These are phyloP conservation scores for Fraxinus pennsylvanica DNA, from an alignment of 257 asterid genomes.

Conservation along the genomic window DNA sequence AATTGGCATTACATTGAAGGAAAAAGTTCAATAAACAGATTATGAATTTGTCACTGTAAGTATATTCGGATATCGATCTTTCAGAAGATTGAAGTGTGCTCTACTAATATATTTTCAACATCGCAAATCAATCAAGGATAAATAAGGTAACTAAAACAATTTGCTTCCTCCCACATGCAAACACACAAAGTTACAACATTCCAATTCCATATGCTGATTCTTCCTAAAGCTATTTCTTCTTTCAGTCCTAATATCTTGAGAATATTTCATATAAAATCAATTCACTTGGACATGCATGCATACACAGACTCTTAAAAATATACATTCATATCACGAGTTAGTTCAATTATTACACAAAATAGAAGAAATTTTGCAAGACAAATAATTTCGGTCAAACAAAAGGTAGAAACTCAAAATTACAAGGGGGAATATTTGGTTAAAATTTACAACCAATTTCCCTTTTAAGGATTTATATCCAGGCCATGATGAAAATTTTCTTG, in stretches of 20 bases:
- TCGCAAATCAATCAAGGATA: not conserved
- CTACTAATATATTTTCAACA: not conserved
- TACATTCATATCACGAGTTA: not conserved
- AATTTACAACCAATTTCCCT: too few species aligned
- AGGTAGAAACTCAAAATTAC: not conserved
- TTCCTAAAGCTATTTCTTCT: not conserved
- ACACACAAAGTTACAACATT: too few species aligned
- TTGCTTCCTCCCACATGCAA: too few species aligned
- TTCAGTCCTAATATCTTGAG: not conserved
- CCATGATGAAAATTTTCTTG: not conserved
- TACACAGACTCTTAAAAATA: too few species aligned
- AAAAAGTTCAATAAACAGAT: not conserved
- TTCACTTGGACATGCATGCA: conserved; percentile 2
- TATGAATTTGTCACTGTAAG: not conserved
- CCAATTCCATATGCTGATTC: not conserved
- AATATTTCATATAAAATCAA: conserved; percentile 4
- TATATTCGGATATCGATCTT: not conserved
- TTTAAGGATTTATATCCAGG: not conserved
- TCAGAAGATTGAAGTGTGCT: not conserved
- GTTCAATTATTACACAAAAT: not conserved
- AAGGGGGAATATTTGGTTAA: not conserved
- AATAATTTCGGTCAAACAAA: not conserved
- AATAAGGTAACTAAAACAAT: too few species aligned
- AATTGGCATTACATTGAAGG: not conserved
- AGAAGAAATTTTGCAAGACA: not conserved